Evolutionary conservation across 2,329 filamentous ascomycete species (phyloP), one percentile per base, ranked within the genome.

Genomic region (Colletotrichum trifolii): DNA sequence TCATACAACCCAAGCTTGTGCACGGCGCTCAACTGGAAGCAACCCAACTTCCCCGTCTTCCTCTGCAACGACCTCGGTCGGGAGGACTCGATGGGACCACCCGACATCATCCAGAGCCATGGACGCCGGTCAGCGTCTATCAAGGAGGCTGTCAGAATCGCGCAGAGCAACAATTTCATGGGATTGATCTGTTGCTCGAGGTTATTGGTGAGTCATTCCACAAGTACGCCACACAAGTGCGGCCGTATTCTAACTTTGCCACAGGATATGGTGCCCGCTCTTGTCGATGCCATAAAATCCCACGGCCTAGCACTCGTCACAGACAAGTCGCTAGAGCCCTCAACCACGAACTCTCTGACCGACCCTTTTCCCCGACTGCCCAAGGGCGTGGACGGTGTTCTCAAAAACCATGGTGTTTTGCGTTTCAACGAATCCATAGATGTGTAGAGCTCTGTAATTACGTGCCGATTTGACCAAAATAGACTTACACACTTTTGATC

Each of bases 101-200:
- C 76, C 1, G 75, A 75, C 45, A 72, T 77, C 11, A 71, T 81
- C 12, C 73, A 78, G 64, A 81, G 85, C 70, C 92, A 89, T 69
- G 93, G 92, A 13, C 85, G 91, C 60, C 87, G 89, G 52, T 91
- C 90, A 12, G 91, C 91, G 69, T 97, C 93, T 6, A 93, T 98
- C 70, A 99, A 98, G 80, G 95, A 99, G 76, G 93, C 93, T 5
- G 96, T 97, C 12, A 87, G 94, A 68, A 93, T 97, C 73, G 94
- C 95, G 25, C 92, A 96, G 77, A 92, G 90, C 75, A 99, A 99
- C 76, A 99, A 99, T 76, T 93, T 99, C 70, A 99, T 99, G 96
- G 96, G 96, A 3, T 77, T 99, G 73, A 92, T 98, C 66, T 97
- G 94, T 79, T 94, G 90, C 71, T 95, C 93, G 38, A 87, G 91